phyloP scores from a whole-genome alignment of 345 rosid genomes.

The Laguncularia racemosa region DNA sequence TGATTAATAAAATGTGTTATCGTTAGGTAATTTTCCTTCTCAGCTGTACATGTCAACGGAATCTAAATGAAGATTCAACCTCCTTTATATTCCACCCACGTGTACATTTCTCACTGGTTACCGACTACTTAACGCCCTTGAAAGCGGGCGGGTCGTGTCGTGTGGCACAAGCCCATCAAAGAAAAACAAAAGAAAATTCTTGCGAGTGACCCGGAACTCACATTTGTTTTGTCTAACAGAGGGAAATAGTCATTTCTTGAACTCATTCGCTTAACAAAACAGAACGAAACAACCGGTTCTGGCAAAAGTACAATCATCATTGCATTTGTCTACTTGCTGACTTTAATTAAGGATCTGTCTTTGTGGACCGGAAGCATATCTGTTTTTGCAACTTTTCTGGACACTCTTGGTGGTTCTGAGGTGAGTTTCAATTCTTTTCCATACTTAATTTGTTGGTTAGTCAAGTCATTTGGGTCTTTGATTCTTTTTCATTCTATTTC shows the following conservation, averaged over 20 bases:
- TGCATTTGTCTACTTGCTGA: background rate
- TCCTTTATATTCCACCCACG: background rate
- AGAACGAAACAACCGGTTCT: too few relatives aligned
- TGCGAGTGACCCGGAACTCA: too few relatives aligned
- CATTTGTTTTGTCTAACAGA: too few relatives aligned
- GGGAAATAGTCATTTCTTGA: too few relatives aligned
- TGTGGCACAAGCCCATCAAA: too few relatives aligned
- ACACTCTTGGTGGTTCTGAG: constrained; percentile 7
- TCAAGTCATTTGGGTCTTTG: background rate
- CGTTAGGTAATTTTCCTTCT: too few relatives aligned
- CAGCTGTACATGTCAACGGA: background rate
- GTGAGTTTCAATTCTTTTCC: background rate
- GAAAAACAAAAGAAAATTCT: too few relatives aligned
- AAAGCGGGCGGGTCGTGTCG: too few relatives aligned
- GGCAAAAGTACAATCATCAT: too few relatives aligned
- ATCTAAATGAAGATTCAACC: constrained; percentile 1
- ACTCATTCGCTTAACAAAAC: too few relatives aligned
- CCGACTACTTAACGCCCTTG: too few relatives aligned
- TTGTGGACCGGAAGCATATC: constrained; percentile 4
- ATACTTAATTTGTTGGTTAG: background rate
- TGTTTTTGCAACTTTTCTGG: constrained; percentile 8
- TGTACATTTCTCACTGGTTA: background rate
- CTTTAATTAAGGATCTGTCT: background rate
- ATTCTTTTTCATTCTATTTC: constrained; percentile 1
- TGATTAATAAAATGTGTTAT: too few relatives aligned